Conservation (phyloP, 2,329 filamentous ascomycete species). For the Orbilia javanica region DNA sequence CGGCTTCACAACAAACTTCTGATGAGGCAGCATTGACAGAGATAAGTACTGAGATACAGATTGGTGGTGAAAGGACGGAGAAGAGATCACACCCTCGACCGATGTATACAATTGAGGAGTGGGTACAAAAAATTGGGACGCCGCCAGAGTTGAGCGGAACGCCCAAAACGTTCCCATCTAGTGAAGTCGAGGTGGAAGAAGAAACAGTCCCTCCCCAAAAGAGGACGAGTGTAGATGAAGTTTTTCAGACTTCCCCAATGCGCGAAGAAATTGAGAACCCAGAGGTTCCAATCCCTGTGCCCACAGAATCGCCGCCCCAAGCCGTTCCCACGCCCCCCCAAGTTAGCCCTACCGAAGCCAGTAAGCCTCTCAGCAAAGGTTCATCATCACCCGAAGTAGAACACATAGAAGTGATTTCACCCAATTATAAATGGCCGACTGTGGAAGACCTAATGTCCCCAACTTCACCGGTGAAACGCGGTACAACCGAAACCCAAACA, state of each 20-base stretch:
- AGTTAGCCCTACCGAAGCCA: neutral
- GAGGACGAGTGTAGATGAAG: neutral
- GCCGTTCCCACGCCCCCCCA: neutral
- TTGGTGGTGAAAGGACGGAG: slow-evolving; percentile 36
- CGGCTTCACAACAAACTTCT: slow-evolving; percentile 4
- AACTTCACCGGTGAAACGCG: neutral
- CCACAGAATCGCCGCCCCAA: slow-evolving; percentile 10
- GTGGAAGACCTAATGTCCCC: slow-evolving; percentile 21
- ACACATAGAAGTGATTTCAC: neutral
- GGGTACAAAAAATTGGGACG: slow-evolving; percentile 32
- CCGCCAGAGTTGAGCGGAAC: slow-evolving; percentile 24
- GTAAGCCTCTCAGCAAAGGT: neutral
- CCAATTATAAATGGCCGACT: slow-evolving; percentile 16
- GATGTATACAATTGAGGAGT: slow-evolving; percentile 36
- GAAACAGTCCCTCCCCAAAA: neutral
- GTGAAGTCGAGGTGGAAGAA: slow-evolving; percentile 29
- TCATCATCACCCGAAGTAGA: neutral
- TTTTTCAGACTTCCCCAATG: slow-evolving; percentile 35
- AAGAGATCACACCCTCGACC: slow-evolving; percentile 45
- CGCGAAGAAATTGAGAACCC: slow-evolving; percentile 33
- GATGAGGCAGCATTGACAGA: slow-evolving; percentile 49
- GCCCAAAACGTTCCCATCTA: slow-evolving; percentile 36
- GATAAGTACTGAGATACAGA: slow-evolving; percentile 56
- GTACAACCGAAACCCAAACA: neutral
- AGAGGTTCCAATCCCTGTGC: slow-evolving; percentile 49